A percentile compares a stretch with the other conserved stretches of the same genome.
Conservation (phyloP, 73 alveolate species). For the Stentor coeruleus region DNA sequence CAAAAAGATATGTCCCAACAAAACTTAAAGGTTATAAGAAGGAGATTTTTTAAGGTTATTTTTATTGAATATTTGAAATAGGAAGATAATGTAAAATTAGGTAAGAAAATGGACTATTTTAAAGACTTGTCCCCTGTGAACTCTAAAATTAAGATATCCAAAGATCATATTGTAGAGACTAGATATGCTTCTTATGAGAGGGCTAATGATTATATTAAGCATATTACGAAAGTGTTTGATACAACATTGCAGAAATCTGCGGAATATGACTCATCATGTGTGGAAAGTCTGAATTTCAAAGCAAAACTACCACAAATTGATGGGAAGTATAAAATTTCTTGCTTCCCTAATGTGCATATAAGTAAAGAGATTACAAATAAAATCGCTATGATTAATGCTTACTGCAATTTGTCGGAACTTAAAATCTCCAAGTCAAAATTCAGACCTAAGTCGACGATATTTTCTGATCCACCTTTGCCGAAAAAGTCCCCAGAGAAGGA, state of each 20-base stretch:
- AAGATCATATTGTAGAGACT: constrained; percentile 8
- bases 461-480: too few relatives aligned
- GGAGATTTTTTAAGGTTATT: not conserved
- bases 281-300: not conserved
- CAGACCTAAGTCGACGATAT: not conserved
- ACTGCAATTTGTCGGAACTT: not conserved
- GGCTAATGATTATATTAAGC: not conserved
- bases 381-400: not conserved
- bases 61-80: too few relatives aligned
- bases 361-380: not conserved
- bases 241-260: not conserved
- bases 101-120: not conserved
- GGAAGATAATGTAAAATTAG: too few relatives aligned
- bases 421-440: not conserved
- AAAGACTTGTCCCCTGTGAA: not conserved
- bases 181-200: not conserved
- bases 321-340: not conserved
- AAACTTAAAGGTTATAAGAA: not conserved
- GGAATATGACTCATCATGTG: constrained; percentile 11
- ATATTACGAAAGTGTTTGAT: not conserved
- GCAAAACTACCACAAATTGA: not conserved
- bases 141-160: not conserved
- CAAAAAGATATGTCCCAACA: constrained; percentile 4
- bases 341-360: not conserved
- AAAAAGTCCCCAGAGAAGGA: too few relatives aligned